phyloP scores from a whole-genome alignment of 805 yeast genomes.

The Candida patagonica region DNA sequence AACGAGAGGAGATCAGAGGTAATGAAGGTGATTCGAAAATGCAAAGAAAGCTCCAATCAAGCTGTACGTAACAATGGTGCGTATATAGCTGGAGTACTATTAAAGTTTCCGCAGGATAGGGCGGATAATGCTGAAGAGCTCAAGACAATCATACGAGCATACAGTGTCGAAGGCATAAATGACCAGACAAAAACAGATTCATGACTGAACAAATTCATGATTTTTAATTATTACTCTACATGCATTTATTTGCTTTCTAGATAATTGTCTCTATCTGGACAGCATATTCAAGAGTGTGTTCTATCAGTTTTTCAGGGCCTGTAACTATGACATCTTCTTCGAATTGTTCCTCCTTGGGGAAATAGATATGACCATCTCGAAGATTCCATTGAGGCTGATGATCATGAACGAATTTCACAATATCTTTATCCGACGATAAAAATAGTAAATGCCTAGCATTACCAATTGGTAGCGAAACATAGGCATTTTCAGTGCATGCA shows the following conservation, averaged over 20 bases:
- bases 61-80: constrained; percentile 1
- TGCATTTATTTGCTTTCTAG: constrained; percentile 25
- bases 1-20: background rate
- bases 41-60: background rate
- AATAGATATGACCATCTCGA: constrained; percentile 33
- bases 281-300: constrained; percentile 75
- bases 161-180: no score
- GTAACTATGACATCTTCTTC: constrained; percentile 32
- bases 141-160: no score
- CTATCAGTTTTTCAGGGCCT: constrained; percentile 40
- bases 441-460: constrained; percentile 78
- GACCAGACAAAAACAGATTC: no score
- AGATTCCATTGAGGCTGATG: constrained; percentile 49
- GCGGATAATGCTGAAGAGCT: no score
- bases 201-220: no score
- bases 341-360: constrained; percentile 29
- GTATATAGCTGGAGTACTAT: background rate
- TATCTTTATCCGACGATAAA: constrained; percentile 47
- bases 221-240: no score
- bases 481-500: constrained; percentile 70
- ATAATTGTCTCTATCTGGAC: constrained; percentile 88
- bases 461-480: constrained; percentile 62
- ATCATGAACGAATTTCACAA: constrained; percentile 43
- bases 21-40: background rate
- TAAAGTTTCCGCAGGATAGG: no score